A percentile compares a stretch with the other conserved stretches of the same genome.
Evolutionary conservation across 2,329 filamentous ascomycete genomes (phyloP).

Genomic region (Pseudogymnoascus verrucosus): DNA sequence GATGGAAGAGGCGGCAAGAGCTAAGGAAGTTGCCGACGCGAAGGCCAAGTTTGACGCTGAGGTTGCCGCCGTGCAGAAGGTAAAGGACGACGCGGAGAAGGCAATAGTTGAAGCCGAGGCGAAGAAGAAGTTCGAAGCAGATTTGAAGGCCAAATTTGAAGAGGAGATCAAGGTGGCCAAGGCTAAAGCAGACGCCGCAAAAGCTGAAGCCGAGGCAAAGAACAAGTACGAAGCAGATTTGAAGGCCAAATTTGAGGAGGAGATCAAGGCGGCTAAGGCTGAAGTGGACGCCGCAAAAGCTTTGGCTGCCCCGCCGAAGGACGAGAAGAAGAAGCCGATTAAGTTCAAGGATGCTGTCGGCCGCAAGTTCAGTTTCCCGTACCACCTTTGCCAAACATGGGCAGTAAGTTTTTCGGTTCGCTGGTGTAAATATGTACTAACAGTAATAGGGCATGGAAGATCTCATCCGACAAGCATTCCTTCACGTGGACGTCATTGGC

Average conservation of each 20-base stretch:
- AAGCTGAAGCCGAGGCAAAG: constrained; percentile 16
- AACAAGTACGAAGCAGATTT: constrained; percentile 8
- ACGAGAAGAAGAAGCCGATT: constrained; percentile 55
- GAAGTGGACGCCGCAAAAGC: constrained; percentile 31
- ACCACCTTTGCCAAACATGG: constrained; percentile 77
- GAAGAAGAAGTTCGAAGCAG: constrained; percentile 8
- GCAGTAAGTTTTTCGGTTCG: constrained; percentile 45
- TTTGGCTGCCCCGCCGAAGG: constrained; percentile 26
- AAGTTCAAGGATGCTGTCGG: constrained; percentile 88
- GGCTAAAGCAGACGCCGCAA: constrained; percentile 30
- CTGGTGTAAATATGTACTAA: constrained; percentile 20
- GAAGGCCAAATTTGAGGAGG: constrained; percentile 28
- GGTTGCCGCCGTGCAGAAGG: constrained; percentile 34
- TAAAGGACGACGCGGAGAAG: constrained; percentile 26
- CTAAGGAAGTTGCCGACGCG: constrained; percentile 34
- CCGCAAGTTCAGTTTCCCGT: constrained; percentile 88
- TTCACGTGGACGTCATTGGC: constrained; percentile 68
- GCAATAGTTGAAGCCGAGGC: constrained; percentile 5
- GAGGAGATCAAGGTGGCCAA: constrained; percentile 23
- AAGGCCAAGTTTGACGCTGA: constrained; percentile 42
- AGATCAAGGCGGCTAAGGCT: constrained; percentile 25
- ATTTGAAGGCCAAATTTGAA: constrained; percentile 28
- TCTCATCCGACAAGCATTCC: constrained; percentile 75
- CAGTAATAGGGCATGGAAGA: constrained; percentile 68
- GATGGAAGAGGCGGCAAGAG: constrained; percentile 41